Base-by-base conservation (phyloP, 768 basidiomycete genomes). In the Leccinum pellstonianum region DNA sequence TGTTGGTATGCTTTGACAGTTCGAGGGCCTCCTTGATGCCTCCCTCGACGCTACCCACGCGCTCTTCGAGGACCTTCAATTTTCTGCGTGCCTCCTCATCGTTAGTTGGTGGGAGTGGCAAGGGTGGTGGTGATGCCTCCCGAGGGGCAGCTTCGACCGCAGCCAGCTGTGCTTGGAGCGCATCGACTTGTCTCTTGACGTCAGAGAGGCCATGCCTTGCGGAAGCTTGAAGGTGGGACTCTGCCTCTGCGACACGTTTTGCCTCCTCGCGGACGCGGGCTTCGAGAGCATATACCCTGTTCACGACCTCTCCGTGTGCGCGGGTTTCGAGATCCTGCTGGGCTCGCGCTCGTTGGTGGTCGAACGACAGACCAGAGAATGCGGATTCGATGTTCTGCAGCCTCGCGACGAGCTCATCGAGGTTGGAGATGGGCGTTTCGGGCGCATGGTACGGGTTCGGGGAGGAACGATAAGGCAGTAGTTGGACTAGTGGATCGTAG, bases 1-100 rank as follows among this genome's bases (percentile, higher is more conserved):
- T 79, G 53, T 67, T 67, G 4, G 75, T 70, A 50, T 72, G 78
- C 75, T 83, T 88, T 11, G 85, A 80, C 4, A 84, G 64, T 54
- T 91, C 90, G n/a, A 91, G 66, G 0, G 88, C 87, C 56, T 91
- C 89, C 71, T 84, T 84, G 52, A 90, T 80, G 2, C 80, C 81
- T 31, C 84, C 81, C 70, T 90, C 88, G 19, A 89, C 77, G 33
- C 69, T 70, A 1, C 79, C 83, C 15, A 93, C 61, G 6, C 86
- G 81, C 50, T 87, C 84, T 67, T 91, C 90, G 31, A 93, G 68
- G 0, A 76, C 70, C 59, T 74, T 79, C 52, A 91, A 66, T 68
- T 80, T 82, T 29, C 73, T 75, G 27, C 81, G 76, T 2, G 86
- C 83, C 62, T 86, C 86, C 23, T 83, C 84, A 64, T 88, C 87